Percentiles rank a stretch among this genome's conserved stretches.
Evolutionary conservation across 2,329 filamentous ascomycete genomes (phyloP).

Genomic region (Trichoderma sp.): DNA sequence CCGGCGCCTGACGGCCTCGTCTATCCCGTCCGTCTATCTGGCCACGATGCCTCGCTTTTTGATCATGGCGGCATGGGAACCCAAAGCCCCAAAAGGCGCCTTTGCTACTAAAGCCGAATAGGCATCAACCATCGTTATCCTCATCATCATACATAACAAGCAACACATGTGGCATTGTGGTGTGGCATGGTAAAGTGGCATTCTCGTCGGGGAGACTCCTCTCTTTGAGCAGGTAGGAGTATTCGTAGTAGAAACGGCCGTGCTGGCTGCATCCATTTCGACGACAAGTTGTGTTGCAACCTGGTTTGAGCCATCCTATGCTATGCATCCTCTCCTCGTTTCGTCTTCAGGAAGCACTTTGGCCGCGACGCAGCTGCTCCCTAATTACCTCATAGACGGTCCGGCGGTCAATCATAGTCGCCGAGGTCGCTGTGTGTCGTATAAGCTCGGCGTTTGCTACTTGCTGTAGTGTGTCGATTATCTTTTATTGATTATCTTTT

Average conservation of each 20-base stretch:
- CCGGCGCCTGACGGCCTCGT: conserved; percentile 12
- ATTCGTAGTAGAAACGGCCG: background rate
- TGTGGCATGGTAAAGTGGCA: background rate
- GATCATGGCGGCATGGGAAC: conserved; percentile 7
- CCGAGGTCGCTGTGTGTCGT: conserved; percentile 1
- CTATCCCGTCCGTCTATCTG: conserved; percentile 9
- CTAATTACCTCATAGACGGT: conserved; percentile 25
- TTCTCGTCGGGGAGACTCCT: background rate
- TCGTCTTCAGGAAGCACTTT: background rate
- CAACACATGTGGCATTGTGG: background rate
- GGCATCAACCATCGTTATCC: background rate
- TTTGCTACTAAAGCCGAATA: background rate
- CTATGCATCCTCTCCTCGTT: conserved; percentile 1
- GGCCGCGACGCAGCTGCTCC: background rate
- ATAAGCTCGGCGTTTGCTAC: background rate
- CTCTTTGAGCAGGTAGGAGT: background rate
- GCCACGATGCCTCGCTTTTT: background rate
- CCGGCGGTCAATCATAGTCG: conserved; percentile 7
- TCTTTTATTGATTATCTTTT: background rate
- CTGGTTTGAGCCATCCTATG: background rate
- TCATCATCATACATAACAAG: background rate
- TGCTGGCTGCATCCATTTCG: conserved; percentile 12
- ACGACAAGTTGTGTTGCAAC: conserved; percentile 1
- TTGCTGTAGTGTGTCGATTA: background rate
- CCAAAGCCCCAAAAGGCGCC: conserved; percentile 10